Evolutionary conservation across 345 rosid genomes (phyloP).

Genomic region (Garcia nutans): DNA sequence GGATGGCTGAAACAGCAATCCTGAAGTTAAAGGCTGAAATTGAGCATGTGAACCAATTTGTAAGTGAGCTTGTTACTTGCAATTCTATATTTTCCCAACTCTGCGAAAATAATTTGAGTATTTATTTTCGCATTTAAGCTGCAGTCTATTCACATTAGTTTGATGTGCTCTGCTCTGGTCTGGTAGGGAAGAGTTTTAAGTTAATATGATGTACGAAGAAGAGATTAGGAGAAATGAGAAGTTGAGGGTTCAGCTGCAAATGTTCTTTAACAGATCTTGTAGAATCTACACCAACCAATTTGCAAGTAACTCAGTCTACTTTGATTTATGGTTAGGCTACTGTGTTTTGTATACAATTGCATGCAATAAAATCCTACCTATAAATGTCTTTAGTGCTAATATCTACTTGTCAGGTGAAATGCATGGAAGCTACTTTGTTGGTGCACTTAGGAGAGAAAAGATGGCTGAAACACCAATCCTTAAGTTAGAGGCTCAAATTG

Average conservation of each 20-base stretch:
- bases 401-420: slow-evolving; percentile 38
- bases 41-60: slow-evolving; percentile 56
- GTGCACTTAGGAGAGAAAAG: slow-evolving; percentile 72
- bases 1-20: slow-evolving; percentile 49
- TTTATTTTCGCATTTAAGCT: neutral
- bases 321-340: slow-evolving; percentile 9
- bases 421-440: slow-evolving; percentile 44
- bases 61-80: slow-evolving; percentile 38
- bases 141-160: neutral
- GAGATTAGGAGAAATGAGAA: slow-evolving; percentile 71
- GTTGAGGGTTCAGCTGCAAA: slow-evolving; percentile 71
- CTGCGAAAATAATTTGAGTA: neutral
- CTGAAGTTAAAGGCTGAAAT: slow-evolving; percentile 60
- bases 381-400: slow-evolving; percentile 18
- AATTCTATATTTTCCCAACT: slow-evolving; percentile 7
- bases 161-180: neutral
- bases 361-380: slow-evolving; percentile 26
- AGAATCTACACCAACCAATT: slow-evolving; percentile 82
- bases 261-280: slow-evolving; percentile 89
- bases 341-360: slow-evolving; percentile 10
- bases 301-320: slow-evolving; percentile 58
- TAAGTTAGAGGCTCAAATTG: slow-evolving; percentile 61
- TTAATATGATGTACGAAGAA: slow-evolving; percentile 46
- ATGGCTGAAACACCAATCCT: slow-evolving; percentile 47
- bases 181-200: neutral